Evolutionary conservation across 2,329 filamentous ascomycete genomes (phyloP).

Genomic region (Ophiostoma montium): DNA sequence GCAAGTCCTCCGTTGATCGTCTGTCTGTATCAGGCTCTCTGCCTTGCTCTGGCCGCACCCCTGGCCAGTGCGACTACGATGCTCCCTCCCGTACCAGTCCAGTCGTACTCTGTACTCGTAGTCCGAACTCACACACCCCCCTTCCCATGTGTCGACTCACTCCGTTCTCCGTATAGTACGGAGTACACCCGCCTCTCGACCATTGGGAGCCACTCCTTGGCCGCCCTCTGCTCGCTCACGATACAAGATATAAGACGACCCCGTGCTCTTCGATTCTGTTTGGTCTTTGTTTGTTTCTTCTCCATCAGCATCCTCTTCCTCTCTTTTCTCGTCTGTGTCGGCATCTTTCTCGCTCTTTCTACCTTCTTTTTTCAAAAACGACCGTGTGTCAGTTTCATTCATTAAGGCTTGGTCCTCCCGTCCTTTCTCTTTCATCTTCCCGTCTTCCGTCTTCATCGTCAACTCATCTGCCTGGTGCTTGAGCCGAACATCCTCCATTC

Average conservation of each 20-base stretch:
- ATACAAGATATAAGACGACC: background rate
- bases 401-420: too few species aligned
- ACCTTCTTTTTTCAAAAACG: too few species aligned
- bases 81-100: too few species aligned
- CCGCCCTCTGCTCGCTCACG: slow-evolving; percentile 5
- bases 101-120: background rate
- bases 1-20: too few species aligned
- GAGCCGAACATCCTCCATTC: too few species aligned
- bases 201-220: slow-evolving; percentile 6
- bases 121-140: background rate
- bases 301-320: slow-evolving; percentile 4
- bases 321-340: slow-evolving; percentile 27
- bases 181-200: background rate
- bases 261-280: background rate
- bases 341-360: slow-evolving; percentile 18
- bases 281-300: slow-evolving; percentile 12
- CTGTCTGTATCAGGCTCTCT: background rate
- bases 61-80: too few species aligned
- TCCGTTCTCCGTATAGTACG: background rate
- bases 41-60: too few species aligned
- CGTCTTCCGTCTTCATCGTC: too few species aligned
- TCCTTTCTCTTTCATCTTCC: too few species aligned
- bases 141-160: background rate
- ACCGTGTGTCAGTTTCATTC: too few species aligned
- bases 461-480: too few species aligned